A percentile compares a stretch with the other conserved stretches of the same genome.
These are phyloP conservation scores for Hyparrhenia diplandra DNA, from an alignment of 176 grass and related monocot species.

Conservation along the genomic window DNA sequence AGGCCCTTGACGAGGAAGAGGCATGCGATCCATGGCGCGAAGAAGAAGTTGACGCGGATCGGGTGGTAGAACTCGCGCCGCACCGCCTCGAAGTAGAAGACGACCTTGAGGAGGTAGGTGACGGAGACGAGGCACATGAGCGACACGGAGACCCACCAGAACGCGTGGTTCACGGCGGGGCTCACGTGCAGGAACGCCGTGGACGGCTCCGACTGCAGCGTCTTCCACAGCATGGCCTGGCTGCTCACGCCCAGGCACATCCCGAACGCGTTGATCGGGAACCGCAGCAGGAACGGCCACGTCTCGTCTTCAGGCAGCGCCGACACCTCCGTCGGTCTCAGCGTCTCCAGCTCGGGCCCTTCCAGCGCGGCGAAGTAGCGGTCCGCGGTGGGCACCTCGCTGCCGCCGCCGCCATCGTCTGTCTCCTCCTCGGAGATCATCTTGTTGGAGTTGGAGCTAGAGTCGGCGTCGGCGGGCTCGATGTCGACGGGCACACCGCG, in stretches of 20 bases:
- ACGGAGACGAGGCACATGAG: neutral
- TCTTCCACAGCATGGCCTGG: constrained; percentile 83
- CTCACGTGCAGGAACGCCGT: neutral
- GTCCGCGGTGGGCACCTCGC: constrained; percentile 38
- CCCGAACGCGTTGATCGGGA: constrained; percentile 65
- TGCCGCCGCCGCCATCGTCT: neutral
- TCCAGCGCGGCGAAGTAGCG: constrained; percentile 83
- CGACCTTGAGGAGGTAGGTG: neutral
- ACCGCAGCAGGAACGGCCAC: constrained; percentile 89
- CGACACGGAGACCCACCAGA: neutral
- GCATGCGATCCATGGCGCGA: neutral
- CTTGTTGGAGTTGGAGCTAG: neutral
- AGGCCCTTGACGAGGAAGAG: neutral
- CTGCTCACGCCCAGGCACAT: constrained; percentile 80
- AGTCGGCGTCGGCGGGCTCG: neutral
- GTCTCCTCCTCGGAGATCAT: neutral
- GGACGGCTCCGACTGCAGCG: constrained; percentile 15
- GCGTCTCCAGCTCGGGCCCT: constrained; percentile 76
- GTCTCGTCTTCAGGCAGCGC: constrained; percentile 65
- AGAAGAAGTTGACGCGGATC: neutral
- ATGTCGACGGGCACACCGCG: constrained; percentile 33
- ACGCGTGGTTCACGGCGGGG: neutral
- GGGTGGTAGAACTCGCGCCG: neutral
- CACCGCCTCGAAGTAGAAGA: neutral
- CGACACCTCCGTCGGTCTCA: constrained; percentile 47